Evolutionary conservation across 257 asterid genomes (phyloP).

Genomic region (Parsonsia alboflavescens): DNA sequence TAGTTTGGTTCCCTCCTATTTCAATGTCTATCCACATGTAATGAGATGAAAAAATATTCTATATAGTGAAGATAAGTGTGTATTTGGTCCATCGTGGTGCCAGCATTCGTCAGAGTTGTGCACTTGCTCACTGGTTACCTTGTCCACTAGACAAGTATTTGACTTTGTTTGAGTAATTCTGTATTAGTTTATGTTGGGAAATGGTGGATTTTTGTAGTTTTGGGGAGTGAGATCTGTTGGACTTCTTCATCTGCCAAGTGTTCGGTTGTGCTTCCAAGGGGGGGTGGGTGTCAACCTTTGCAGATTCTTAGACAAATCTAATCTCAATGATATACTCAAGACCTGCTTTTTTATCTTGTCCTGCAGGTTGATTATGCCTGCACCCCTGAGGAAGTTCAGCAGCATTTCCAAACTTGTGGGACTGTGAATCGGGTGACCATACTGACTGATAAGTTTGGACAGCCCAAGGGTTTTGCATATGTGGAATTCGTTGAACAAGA

Average conservation of each 20-base stretch:
- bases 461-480: constrained; percentile 96
- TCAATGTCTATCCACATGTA: no score
- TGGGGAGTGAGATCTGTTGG: neutral
- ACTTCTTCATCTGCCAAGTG: neutral
- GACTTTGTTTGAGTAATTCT: neutral
- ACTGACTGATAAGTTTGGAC: constrained; percentile 93
- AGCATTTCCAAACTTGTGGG: constrained; percentile 93
- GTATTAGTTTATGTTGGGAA: neutral
- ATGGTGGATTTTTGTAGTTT: neutral
- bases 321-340: neutral
- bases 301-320: neutral
- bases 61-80: no score
- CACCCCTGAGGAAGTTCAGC: constrained; percentile 98
- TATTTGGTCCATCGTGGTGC: no score
- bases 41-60: neutral
- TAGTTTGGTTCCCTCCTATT: no score
- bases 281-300: neutral
- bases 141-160: neutral
- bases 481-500: constrained; percentile 87
- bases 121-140: neutral
- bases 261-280: neutral
- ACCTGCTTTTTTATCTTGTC: constrained; percentile 7
- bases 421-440: constrained; percentile 93
- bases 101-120: neutral
- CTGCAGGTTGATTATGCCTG: constrained; percentile 93